Evolutionary conservation across 371 early-diverging fungal genomes (phyloP), one percentile per base, ranked within the genome.

Genomic region (Mortierella sp.): DNA sequence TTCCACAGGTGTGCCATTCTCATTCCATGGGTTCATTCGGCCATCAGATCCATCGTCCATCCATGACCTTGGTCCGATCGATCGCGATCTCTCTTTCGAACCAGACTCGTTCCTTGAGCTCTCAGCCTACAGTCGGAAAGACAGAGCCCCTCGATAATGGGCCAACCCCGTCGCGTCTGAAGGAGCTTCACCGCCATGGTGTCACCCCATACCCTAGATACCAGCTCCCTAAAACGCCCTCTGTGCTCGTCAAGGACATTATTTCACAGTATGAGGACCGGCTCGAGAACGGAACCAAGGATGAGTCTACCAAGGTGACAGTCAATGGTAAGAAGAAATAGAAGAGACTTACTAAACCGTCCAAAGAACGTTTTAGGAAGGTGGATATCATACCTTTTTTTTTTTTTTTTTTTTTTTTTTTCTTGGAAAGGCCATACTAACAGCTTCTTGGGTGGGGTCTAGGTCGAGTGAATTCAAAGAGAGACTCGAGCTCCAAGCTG

Each of bases 401-500:
- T 44, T 16, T 21, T 30, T 25, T n/a, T n/a, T n/a, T n/a, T n/a
- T n/a, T n/a, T n/a, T n/a, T n/a, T n/a, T n/a, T n/a, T n/a, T n/a
- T n/a, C n/a, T n/a, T n/a, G n/a, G n/a, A 51, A 6, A 9, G 19
- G 51, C 18, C 18, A 19, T 51, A 51, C 21, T 23, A 51, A 9
- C 51, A n/a, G n/a, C n/a, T n/a, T n/a, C n/a, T n/a, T n/a, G n/a
- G n/a, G 25, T 23, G 15, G 50, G 63, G 83, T 37, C 75, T 86
- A 81, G 93, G 93, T 28, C 85, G 93, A 23, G 84, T 93, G 43
- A 64, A 74, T 14, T 83, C 88, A 15, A 92, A 89, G 61, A 84
- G 94, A 23, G 92, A 89, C 45, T 89, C 94, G 4, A 89, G 94
- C 64, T 80, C 84, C 60, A 92, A 91, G 58, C 84, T 95, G 46